Evolutionary conservation across 768 basidiomycete species (phyloP), one percentile per base, ranked within the genome.

Genomic region (Boletus sensibilis): DNA sequence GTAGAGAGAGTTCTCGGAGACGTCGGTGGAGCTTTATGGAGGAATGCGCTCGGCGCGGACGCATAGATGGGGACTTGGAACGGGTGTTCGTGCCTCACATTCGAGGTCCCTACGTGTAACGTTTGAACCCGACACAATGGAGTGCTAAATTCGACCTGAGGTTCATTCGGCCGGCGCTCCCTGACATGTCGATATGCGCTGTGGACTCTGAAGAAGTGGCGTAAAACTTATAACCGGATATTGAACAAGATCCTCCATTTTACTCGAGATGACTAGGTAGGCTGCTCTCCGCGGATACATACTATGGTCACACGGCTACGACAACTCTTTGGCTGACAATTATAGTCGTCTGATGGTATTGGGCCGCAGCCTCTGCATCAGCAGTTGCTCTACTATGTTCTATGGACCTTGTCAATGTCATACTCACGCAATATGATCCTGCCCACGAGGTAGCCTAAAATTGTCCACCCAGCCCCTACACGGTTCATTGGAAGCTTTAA

Each of bases 1-100:
- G 88, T 95, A 0, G 92, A 94, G 72, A 79, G 92, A 52, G 89
- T 92, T 25, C 74, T 98, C 45, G 82, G 90, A 42, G 92, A 92
- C 53, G 81, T 91, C 20, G 94, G 92, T 7, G 88, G 89, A 16
- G 61, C 72, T 21, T 66, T 66, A 10, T 92, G 90, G 90, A 84
- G 82, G 74, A 87, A 76, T 66, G 74, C 74, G 5, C 68, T 81
- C 8, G 55, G 57, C 21, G 46, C 56, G 1, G 52, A 47, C 4
- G 52, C 54, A 41, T 69, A 60, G 49, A 42, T 21, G 38, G 8
- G 31, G 34, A 21, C 34, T 9, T 59, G 33, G 35, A 27, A 33
- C 4, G 11, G 27, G 7, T 16, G 9, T 25, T 55, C 18, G 10
- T 33, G 16, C 34, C 31, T 39, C 46, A 37, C 39, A 10, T 20